phyloP scores from a whole-genome alignment of 768 basidiomycete species.

The Pleurotus tuoliensis region DNA sequence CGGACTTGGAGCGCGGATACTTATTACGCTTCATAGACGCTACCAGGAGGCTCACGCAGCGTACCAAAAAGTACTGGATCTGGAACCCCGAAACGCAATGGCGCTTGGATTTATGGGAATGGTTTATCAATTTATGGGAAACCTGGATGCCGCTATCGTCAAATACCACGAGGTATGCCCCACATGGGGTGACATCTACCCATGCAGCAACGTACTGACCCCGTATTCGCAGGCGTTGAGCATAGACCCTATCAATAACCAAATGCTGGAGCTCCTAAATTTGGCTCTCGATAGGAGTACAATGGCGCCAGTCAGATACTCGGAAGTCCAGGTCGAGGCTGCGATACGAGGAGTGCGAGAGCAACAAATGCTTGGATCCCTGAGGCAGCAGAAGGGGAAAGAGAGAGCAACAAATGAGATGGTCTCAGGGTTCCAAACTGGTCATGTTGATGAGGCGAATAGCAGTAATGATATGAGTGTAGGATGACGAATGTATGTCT shows the following conservation, averaged over 20 bases:
- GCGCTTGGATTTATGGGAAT: constrained; percentile 90
- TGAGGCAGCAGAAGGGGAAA: neutral
- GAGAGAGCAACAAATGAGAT: neutral
- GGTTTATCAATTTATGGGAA: constrained; percentile 71
- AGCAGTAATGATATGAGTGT: constrained; percentile 6
- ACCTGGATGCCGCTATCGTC: constrained; percentile 78
- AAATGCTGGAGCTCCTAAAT: constrained; percentile 77
- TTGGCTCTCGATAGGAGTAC: constrained; percentile 61
- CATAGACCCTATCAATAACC: constrained; percentile 78
- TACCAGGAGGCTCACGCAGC: constrained; percentile 64
- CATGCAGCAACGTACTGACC: neutral
- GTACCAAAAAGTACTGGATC: constrained; percentile 78
- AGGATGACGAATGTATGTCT: neutral
- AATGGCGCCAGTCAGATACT: neutral
- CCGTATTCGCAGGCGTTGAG: constrained; percentile 56
- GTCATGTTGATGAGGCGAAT: neutral
- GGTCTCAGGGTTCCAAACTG: neutral
- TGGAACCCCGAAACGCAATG: constrained; percentile 79
- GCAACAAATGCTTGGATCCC: neutral
- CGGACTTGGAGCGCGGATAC: neutral
- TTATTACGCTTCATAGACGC: constrained; percentile 26
- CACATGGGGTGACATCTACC: neutral
- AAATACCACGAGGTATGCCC: constrained; percentile 84
- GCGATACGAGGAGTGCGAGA: neutral
- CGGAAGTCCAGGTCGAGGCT: neutral